Evolutionary conservation across 352 stramenopile genomes (phyloP).

Genomic region (Elongisporangium anandrum): DNA sequence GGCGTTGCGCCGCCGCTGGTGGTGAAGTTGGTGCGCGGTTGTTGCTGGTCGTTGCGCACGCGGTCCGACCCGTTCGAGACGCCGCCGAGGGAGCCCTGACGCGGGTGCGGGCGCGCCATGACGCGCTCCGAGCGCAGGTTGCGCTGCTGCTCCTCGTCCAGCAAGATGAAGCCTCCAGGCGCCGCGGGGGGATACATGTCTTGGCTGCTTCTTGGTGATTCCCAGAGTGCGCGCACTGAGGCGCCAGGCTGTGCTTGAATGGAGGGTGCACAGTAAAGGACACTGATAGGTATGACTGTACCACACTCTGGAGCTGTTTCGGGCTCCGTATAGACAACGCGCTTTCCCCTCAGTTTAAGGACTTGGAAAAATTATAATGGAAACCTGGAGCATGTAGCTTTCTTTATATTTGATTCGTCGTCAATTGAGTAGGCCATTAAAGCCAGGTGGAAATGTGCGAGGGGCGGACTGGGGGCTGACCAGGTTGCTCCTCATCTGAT

Average conservation of each 20-base stretch:
- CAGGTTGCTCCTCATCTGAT: neutral
- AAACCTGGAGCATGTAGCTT: no score
- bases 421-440: neutral
- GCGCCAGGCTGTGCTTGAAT: neutral
- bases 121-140: constrained; percentile 15
- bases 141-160: constrained; percentile 60
- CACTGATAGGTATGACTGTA: neutral
- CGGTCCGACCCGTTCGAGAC: neutral
- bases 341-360: neutral
- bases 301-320: neutral
- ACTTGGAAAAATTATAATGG: no score
- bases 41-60: constrained; percentile 17
- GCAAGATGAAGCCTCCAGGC: constrained; percentile 22
- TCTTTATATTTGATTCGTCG: neutral
- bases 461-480: neutral
- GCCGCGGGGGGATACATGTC: neutral
- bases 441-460: neutral
- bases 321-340: neutral
- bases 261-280: neutral
- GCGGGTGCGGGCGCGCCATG: neutral
- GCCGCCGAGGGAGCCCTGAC: neutral
- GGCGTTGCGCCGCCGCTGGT: constrained; percentile 3
- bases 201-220: neutral
- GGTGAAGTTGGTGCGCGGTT: constrained; percentile 38
- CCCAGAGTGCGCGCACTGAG: neutral